Base-by-base conservation (phyloP, 345 rosid genomes). In the Camelina hispida region DNA sequence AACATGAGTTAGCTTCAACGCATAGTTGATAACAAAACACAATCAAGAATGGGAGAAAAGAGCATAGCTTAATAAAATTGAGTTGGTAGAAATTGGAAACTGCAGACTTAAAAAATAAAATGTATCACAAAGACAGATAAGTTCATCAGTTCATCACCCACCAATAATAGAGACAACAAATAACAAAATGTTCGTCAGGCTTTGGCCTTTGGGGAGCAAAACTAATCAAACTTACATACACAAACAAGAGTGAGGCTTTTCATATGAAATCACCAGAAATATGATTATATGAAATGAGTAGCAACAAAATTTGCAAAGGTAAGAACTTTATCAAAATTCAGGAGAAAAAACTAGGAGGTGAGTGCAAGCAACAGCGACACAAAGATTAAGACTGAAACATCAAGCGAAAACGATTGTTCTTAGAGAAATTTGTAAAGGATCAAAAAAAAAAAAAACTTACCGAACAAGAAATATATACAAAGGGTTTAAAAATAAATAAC, bases 351-450 rank as follows among this genome's bases (percentile, higher is more conserved):
- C 62, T 44, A 11, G 55, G 30, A 54, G 46, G 25, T 57, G 5
- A 28, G 34, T 68, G 62, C 55, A 67, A 67, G 73, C 73, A 67
- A 75, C 73, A 75, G 46, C 62, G 73, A 75, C 54, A 2, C 7
- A 28, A 72, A 51, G 52, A 46, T 58, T 20, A 5, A 11, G 9
- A 25, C 48, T 48, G 32, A 50, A 58, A 32, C 44, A 43, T 50
- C 51, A 20, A 58, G 3, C 15, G 68, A 66, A 54, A 68, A 68
- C 11, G 50, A 68, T 23, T 23, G n/a, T 22, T 44, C 13, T 25
- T 9, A 60, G 59, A 14, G 34, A 38, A 61, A 7, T 4, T 30
- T 16, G 9, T 11, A 22, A 68, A 30, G 22, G 74, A 69, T 62
- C 14, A 76, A 3, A 23, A 62, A 50, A 23, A 62, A 50, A 60